Evolutionary conservation across 805 yeast species (phyloP), one percentile per base, ranked within the genome.

Genomic region (Starmerella floricola): DNA sequence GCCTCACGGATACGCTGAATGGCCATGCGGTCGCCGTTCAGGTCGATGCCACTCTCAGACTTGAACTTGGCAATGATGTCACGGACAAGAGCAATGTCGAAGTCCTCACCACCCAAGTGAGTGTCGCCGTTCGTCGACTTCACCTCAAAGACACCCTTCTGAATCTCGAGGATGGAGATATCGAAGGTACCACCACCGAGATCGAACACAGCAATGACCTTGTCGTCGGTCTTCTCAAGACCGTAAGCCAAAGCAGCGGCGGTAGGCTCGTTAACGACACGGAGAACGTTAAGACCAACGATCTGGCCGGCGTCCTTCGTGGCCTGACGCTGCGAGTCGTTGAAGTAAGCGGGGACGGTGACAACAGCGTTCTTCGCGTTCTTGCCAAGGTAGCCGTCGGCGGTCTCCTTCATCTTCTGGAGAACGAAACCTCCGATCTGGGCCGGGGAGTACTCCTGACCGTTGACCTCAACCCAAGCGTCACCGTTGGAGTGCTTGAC

Each of bases 171-270:
- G 63, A 86, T 83, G 57, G 96, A 86, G 67, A 86, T 80, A 80
- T 86, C 96, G 64, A 86, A 86, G 59, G 96, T 86, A 78, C 96
- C 96, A 67, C 96, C 96, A 78, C 96, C 96, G 61, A 86, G 74
- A 69, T 86, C 96, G 71, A 87, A 86, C 53, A 86, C 96, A 49
- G 96, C 96, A 57, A 86, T 94, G 49, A 81, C 80, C 68, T 78
- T 79, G 55, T 73, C 78, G 59, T 78, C 81, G 61, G 71, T 75
- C 71, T 80, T 81, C 69, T 85, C 95, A 59, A 85, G 72, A 69
- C 95, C 95, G 67, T 85, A 85, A 51, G 95, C 95, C 59, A 85
- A 71, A 50, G 95, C 95, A 51, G 95, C 91, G 50, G 91, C 91
- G 51, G 91, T 80, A 58, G 93, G 93, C 72, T 81, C 93, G 71